Conservation (phyloP, 2,329 filamentous ascomycete genomes). For the Phaeosphaeriaceae sp. region DNA sequence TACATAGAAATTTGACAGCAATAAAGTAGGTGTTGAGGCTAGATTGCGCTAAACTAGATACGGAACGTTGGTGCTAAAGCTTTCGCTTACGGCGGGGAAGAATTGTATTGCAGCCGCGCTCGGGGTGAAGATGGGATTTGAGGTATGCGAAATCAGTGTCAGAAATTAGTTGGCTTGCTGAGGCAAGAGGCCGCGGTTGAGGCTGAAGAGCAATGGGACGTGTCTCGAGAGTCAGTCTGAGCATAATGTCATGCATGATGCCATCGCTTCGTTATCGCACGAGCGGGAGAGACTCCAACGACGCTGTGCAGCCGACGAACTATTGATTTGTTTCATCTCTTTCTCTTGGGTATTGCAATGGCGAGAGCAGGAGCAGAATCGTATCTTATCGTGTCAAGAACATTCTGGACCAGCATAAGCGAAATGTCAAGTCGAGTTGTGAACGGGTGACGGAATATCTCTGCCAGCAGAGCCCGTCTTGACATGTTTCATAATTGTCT, state of each 20-base stretch:
- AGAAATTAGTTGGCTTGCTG: too few relatives aligned
- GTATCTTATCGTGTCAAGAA: neutral
- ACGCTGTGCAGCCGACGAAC: neutral
- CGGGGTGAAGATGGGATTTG: too few relatives aligned
- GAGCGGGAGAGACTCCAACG: neutral
- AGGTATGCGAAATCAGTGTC: too few relatives aligned
- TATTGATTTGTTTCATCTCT: neutral
- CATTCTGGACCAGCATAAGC: neutral
- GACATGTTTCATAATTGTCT: neutral
- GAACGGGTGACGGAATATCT: neutral
- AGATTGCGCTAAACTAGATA: too few relatives aligned
- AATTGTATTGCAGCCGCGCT: too few relatives aligned
- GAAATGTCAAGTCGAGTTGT: neutral
- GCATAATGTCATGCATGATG: neutral
- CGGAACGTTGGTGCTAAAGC: too few relatives aligned
- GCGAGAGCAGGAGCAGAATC: neutral
- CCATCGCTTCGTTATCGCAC: neutral
- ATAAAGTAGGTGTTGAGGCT: too few relatives aligned
- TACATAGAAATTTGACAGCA: too few relatives aligned
- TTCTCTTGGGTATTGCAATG: neutral
- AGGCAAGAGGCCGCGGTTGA: too few relatives aligned
- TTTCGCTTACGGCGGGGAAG: too few relatives aligned
- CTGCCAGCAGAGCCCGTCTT: neutral
- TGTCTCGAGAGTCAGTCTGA: neutral
- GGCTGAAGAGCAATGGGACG: too few relatives aligned